Evolutionary conservation across 2,329 filamentous ascomycete species (phyloP), one percentile per base, ranked within the genome.

Genomic region (Stemphylium beticola): DNA sequence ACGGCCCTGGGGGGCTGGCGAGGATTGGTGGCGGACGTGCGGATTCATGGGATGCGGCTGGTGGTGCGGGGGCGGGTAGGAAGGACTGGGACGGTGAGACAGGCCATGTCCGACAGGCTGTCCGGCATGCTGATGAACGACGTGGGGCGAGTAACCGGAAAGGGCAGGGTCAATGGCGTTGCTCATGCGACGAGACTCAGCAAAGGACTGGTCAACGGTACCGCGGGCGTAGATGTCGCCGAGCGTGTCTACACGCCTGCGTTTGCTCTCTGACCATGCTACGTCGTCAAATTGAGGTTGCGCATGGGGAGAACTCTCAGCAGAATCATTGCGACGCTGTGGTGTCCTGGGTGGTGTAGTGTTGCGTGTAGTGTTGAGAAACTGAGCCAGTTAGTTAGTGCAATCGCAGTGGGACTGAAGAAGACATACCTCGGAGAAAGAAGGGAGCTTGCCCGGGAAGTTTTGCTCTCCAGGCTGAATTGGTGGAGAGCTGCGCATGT

Each of bases 291-390:
- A 74, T 2, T 65, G 64, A 11, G 67, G 64, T 15, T 55, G 42
- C n/a, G 55, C 53, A 32, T 59, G 57, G 1, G 71, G 71, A 14
- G 71, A 74, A 49, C 61, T 67, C n/a, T 67, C 64, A 14, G 56
- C 57, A 14, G 68, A 72, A 10, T 49, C 62, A 43, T 68, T 61
- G 17, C 61, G 65, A 31, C 66, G 65, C 14, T 66, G 64, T 9
- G 72, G 72, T 36, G 72, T 74, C n/a, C 60, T 61, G 17, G 72
- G 72, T 14, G 72, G 72, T 24, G 72, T 73, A 6, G 66, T 66
- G 46, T 69, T 69, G n/a, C 61, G 64, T 32, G 66, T 64, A 26
- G 62, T 64, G 31, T 68, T 55, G 9, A 71, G 53, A 20, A 73
- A 64, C 71, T 73, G 33, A 10, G 0, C 1, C 4, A 15, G 50